Evolutionary conservation across 345 rosid species (phyloP), one percentile per base, ranked within the genome.

Genomic region (Orychophragmus violaceus): DNA sequence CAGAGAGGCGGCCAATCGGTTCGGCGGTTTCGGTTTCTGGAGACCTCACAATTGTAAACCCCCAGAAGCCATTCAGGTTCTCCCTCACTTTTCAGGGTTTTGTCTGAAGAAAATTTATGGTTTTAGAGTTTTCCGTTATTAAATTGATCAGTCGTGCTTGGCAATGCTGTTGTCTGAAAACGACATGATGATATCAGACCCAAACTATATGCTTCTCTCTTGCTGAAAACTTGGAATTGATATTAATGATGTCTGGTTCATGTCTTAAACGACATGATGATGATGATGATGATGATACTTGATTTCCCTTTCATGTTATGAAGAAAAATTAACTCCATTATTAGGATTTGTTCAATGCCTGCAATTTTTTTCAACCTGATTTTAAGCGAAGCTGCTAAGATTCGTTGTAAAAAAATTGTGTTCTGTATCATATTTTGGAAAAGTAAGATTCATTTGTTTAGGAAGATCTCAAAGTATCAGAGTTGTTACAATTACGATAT

Each of bases 21-120:
- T 94, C 70, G 97, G 99, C 32, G 99, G 96, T 35, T 62, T 87
- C 45, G 97, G 99, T 53, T 87, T 75, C 84, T 94, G 99, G 99
- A 94, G 72, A 64, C 97, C 97, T 36, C 79, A 62, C 6, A 22
- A 1, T 44, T 59, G 58, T 13, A 79, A 71, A 77, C 25, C 69
- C 27, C 35, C 58, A 33, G 81, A 66, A 53, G 33, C 77, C 59
- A 8, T 80, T 49, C 82, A 85, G 96, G 96, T 28, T 21, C 63
- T 39, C 22, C 53, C 23, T 13, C 54, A 36, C 59, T 58, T 2
- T 57, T 2, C 52, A 17, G 2, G 1, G 3, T 8, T 32, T 33
- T 55, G 6, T 69, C 49, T 71, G 8, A 8, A 50, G 18, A 9
- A 1, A 10, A 46, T 1, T 35, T n/a, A 14, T 16, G 41, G 14